phyloP scores from a whole-genome alignment of 768 basidiomycete species.

The Omphalotus guepiniiformis region DNA sequence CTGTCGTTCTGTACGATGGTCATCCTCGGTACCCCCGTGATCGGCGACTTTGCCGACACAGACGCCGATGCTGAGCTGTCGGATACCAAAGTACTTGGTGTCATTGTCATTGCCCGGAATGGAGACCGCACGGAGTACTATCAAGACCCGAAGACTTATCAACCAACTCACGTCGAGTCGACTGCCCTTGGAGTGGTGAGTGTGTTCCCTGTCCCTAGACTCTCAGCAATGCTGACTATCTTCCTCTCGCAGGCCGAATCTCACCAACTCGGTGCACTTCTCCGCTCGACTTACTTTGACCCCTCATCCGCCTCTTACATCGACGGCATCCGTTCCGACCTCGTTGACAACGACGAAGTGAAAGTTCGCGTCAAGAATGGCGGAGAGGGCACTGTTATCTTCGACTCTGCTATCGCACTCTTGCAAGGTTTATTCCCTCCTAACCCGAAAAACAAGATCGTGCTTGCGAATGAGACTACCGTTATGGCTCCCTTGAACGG shows the following conservation, averaged over 20 bases:
- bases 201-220: slow-evolving; percentile 12
- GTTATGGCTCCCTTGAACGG: slow-evolving; percentile 73
- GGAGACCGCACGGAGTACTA: slow-evolving; percentile 67
- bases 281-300: slow-evolving; percentile 66
- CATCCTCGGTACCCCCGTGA: slow-evolving; percentile 5
- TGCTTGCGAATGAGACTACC: slow-evolving; percentile 72
- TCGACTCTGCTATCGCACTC: slow-evolving; percentile 81
- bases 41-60: not conserved
- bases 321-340: slow-evolving; percentile 55
- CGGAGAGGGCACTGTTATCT: slow-evolving; percentile 80
- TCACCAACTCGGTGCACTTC: slow-evolving; percentile 53
- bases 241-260: slow-evolving; percentile 51
- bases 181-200: slow-evolving; percentile 74
- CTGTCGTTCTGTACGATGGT: slow-evolving; percentile 5
- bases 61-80: not conserved
- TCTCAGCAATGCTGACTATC: slow-evolving; percentile 1
- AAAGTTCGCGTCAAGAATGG: slow-evolving; percentile 80
- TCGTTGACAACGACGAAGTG: slow-evolving; percentile 71
- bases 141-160: slow-evolving; percentile 70
- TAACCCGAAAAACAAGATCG: slow-evolving; percentile 64
- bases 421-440: slow-evolving; percentile 87
- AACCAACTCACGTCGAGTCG: slow-evolving; percentile 57
- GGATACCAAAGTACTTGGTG: slow-evolving; percentile 62
- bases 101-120: slow-evolving; percentile 73
- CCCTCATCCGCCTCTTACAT: slow-evolving; percentile 67